phyloP scores from a whole-genome alignment of 108 stramenopile genomes.

The Skeletonema grethae region DNA sequence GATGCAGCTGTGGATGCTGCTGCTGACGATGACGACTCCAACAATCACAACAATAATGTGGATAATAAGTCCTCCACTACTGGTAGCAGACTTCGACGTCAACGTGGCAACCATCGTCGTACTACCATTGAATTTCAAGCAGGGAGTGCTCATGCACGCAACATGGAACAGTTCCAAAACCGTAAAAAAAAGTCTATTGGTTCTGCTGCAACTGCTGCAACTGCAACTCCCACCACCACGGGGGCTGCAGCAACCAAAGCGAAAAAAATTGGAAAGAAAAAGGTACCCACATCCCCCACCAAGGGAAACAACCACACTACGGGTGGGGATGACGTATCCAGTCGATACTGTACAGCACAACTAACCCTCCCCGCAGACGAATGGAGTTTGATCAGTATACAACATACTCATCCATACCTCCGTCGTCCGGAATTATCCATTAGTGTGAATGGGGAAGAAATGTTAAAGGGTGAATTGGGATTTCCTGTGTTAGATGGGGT shows the following conservation, averaged over 20 bases:
- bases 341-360: constrained; percentile 53
- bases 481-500: constrained; percentile 65
- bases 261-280: constrained; percentile 20
- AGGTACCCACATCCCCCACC: not conserved
- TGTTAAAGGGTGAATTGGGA: constrained; percentile 62
- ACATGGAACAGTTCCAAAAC: constrained; percentile 26
- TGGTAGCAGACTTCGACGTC: constrained; percentile 24
- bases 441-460: constrained; percentile 73
- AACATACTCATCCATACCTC: constrained; percentile 83
- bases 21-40: constrained; percentile 1
- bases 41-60: constrained; percentile 7
- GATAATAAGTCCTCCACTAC: constrained; percentile 17
- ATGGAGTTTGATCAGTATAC: constrained; percentile 78
- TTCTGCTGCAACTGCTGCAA: not conserved
- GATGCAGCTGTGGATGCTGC: not conserved
- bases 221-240: too few species aligned
- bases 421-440: constrained; percentile 79
- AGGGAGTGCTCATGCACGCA: constrained; percentile 19
- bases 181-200: not conserved
- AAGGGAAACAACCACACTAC: not conserved
- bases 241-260: not conserved
- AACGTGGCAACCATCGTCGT: constrained; percentile 4
- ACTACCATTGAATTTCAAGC: constrained; percentile 9
- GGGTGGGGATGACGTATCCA: not conserved
- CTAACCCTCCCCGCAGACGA: constrained; percentile 63